Base-by-base conservation (phyloP, 2,329 filamentous ascomycete species). In the Dichotomopilus funicola region DNA sequence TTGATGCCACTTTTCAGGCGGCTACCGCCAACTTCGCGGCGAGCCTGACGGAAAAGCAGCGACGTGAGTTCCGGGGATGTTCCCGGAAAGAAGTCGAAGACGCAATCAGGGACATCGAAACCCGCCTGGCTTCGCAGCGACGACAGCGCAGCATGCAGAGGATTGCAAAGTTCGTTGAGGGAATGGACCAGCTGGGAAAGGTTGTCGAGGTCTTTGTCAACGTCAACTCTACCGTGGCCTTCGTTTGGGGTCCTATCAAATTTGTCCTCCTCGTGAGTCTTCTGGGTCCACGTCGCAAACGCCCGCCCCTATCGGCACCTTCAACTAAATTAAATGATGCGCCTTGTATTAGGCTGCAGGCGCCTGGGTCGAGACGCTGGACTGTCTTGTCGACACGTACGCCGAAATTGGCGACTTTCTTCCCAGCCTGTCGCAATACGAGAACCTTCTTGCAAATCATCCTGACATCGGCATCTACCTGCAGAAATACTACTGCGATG, bases 141-240 rank as follows among this genome's bases (percentile, higher is more conserved):
- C 8, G 37, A 48, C 45, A 48, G 34, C 45, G 45, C n/a, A 37
- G 8, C 27, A 48, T 48, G 45, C 33, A 11, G 5, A 36, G 13
- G 27, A 36, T 48, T 13, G 12, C 45, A 10, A 48, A 48, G 34
- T 48, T 48, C n/a, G 34, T 48, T 13, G 45, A 48, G 34, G 45
- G 45, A 4, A 48, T 48, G 45, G 19, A 12, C 45, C 45, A 48
- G 45, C 34, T 48, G 45, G 45, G 45, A 12, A 48, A 48, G 34
- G 45, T 48, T 13, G 37, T 48, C n/a, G 45, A 48, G 27, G n/a
- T 48, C 45, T 48, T 48, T 37, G 45, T 48, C 5, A 48, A 48
- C 27, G 19, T 4, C 11, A 33, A 48, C 12, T 13, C 12, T 6
- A 36, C 45, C 34, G 45, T 48, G 6, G 45, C 45, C 6, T 48